Conservation (phyloP, 345 rosid genomes). For the Gossypium raimondii region DNA sequence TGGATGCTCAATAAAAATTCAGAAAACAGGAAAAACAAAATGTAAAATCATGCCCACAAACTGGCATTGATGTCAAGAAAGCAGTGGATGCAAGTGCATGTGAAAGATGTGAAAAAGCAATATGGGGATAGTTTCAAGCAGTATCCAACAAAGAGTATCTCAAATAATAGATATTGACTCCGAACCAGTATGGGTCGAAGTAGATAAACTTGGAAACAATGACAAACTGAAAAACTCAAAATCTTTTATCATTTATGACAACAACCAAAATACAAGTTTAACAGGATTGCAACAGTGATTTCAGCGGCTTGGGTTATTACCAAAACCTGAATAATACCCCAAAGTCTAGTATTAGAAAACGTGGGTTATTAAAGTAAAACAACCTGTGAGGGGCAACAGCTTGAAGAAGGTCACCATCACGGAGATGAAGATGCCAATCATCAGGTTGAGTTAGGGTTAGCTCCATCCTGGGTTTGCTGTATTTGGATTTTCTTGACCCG, state of each 20-base stretch:
- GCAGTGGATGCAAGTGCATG: background rate
- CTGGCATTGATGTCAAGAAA: background rate
- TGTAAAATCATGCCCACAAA: background rate
- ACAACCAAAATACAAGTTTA: background rate
- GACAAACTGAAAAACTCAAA: background rate
- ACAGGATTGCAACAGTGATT: background rate
- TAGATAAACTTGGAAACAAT: too few relatives aligned
- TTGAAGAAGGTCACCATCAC: conserved; percentile 62
- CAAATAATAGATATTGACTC: background rate
- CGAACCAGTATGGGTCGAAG: too few relatives aligned
- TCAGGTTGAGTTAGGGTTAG: conserved; percentile 67
- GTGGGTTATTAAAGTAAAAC: background rate
- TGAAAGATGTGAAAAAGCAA: background rate
- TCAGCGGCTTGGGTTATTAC: background rate
- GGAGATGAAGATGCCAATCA: conserved; percentile 93
- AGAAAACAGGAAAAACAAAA: background rate
- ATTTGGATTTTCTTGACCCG: conserved; percentile 23
- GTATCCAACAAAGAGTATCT: background rate
- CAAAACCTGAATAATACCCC: background rate
- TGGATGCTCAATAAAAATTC: background rate
- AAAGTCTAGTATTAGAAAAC: background rate
- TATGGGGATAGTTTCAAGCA: background rate
- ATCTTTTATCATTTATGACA: background rate
- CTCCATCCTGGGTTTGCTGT: conserved; percentile 44
- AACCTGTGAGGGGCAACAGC: conserved; percentile 81